Evolutionary conservation across 768 basidiomycete species (phyloP), one percentile per base, ranked within the genome.

Genomic region (Trametes cingulata): DNA sequence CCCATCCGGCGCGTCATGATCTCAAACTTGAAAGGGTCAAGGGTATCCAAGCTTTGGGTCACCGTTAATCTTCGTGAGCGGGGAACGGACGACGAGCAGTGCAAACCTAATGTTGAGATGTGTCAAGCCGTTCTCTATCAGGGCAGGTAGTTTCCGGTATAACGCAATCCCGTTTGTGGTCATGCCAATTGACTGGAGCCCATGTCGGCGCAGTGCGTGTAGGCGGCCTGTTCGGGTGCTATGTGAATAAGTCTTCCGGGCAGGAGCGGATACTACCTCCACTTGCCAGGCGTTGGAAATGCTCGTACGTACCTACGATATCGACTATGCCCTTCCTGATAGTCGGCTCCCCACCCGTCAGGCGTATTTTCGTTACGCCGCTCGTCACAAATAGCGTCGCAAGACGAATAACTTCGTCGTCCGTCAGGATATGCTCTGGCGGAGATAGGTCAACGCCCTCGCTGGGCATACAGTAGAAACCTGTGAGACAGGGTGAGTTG

Each of bases 381-480:
- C 83, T 84, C 66, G 78, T 78, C 0, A 95, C 91, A 64, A 95
- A 96, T 17, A 95, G 74, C 17, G 79, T 73, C 5, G 90, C 88
- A 1, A 93, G 78, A 48, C 88, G 84, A 41, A 90, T 70, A 27
- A 95, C 74, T 70, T 95, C 92, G 51, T 85, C 81, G 62, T 93
- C 86, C 0, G 88, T 85, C 39, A 95, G 79, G 58, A 93, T 80
- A 59, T 89, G 80, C 10, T 78, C 77, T 35, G 76, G 75, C 2
- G 91, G 93, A 13, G 90, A 87, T 25, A 94, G 79, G 52, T 88
- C 82, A 5, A 94, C 76, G 33, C 92, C 91, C 68, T 89, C 85
- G 52, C 80, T 83, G 2, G 92, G 93, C 93, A 95, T 95, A 68
- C 92, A 95, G 70, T 95, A 95, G 67, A 93, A 93, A 66, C 92